Percentiles rank a stretch among this genome's conserved stretches.
phyloP scores from a whole-genome alignment of 495 filamentous ascomycete species.

The Pseudevernia furfuracea region DNA sequence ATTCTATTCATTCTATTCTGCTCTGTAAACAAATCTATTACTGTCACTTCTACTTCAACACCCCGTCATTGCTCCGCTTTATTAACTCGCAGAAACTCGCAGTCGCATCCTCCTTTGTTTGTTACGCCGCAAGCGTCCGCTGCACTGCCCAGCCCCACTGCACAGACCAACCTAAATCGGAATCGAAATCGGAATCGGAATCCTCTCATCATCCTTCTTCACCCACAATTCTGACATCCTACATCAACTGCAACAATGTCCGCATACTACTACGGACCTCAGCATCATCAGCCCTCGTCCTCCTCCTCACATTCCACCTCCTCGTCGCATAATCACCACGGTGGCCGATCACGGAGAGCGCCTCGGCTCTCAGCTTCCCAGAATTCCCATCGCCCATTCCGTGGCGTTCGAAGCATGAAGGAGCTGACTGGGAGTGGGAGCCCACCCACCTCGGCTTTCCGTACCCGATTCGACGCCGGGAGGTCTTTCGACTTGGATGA shows the following conservation, averaged over 20 bases:
- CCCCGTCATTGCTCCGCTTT: background rate
- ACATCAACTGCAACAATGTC: constrained; percentile 52
- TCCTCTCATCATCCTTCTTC: constrained; percentile 8
- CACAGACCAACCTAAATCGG: constrained; percentile 6
- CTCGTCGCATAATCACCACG: constrained; percentile 65
- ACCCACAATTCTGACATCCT: background rate
- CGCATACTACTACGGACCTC: constrained; percentile 61
- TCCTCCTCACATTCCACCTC: constrained; percentile 46
- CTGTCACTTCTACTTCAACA: background rate
- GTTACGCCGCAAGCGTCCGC: constrained; percentile 15
- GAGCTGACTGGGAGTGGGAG: constrained; percentile 80
- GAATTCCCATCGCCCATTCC: constrained; percentile 74
- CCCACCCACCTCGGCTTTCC: constrained; percentile 64
- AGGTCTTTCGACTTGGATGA: constrained; percentile 96
- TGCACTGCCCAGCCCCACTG: constrained; percentile 17
- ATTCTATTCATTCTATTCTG: no score
- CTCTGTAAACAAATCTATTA: background rate
- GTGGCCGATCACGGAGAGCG: constrained; percentile 77
- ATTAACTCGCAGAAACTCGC: no score
- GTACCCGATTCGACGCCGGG: constrained; percentile 79
- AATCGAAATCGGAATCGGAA: background rate
- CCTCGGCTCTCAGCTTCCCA: constrained; percentile 73
- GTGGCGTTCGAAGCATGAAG: constrained; percentile 74
- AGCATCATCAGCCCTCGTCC: constrained; percentile 53
- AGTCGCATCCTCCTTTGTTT: constrained; percentile 8